Percentiles rank a stretch among this genome's conserved stretches.
phyloP scores from a whole-genome alignment of 1,139 yeast species.

The Sugiyamaella novakii region DNA sequence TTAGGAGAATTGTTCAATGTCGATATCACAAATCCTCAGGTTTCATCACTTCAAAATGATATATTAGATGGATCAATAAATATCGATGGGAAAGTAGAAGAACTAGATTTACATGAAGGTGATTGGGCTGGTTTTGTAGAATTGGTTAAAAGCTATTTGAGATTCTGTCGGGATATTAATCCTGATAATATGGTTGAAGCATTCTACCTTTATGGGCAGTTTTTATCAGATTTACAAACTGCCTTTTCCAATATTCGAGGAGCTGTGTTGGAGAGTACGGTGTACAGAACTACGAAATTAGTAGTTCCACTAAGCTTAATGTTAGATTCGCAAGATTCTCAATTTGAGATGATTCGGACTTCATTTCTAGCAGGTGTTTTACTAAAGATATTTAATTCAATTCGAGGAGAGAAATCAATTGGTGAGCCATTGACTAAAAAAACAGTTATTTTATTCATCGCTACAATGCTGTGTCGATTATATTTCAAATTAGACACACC shows the following conservation, averaged over 20 bases:
- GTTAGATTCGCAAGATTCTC: slow-evolving; percentile 50
- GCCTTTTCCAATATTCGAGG: slow-evolving; percentile 64
- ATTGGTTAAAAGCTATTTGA: slow-evolving; percentile 54
- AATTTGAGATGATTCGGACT: slow-evolving; percentile 50
- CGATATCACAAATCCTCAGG: slow-evolving; percentile 36
- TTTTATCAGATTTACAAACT: slow-evolving; percentile 55
- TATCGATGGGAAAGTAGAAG: slow-evolving; percentile 42
- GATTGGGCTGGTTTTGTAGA: slow-evolving; percentile 59
- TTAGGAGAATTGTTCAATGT: slow-evolving; percentile 35
- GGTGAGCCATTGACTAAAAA: slow-evolving; percentile 44
- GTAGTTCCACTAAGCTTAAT: slow-evolving; percentile 54
- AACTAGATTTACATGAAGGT: slow-evolving; percentile 44
- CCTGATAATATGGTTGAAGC: slow-evolving; percentile 60
- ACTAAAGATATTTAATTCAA: slow-evolving; percentile 62
- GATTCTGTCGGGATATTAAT: slow-evolving; percentile 56
- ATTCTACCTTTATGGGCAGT: slow-evolving; percentile 60
- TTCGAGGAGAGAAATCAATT: slow-evolving; percentile 58
- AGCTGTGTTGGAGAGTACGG: slow-evolving; percentile 49
- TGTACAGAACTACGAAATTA: slow-evolving; percentile 47
- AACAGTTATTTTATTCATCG: slow-evolving; percentile 56
- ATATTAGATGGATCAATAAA: slow-evolving; percentile 34
- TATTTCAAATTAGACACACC: slow-evolving; percentile 68
- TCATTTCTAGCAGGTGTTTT: slow-evolving; percentile 59
- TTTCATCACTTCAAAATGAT: slow-evolving; percentile 41
- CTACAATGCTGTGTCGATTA: slow-evolving; percentile 59